phyloP scores from a whole-genome alignment of 176 grass and related monocot species.

The Lolium multiflorum region DNA sequence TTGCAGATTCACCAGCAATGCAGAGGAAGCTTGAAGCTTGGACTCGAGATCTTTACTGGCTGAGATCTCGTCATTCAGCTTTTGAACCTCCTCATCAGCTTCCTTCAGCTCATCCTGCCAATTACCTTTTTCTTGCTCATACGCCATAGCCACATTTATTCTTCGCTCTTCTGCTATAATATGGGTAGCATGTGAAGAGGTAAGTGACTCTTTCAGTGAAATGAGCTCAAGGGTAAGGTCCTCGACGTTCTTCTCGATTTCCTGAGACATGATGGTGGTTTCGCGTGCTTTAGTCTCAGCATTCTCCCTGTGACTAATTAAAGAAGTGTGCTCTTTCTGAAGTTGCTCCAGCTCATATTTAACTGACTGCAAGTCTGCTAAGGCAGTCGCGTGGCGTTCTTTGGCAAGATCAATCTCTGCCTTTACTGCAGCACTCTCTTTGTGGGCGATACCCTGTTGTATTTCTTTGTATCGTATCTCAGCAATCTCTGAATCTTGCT shows the following conservation, averaged over 20 bases:
- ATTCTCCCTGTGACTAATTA: constrained; percentile 59
- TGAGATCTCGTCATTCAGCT: constrained; percentile 44
- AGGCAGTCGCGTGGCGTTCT: constrained; percentile 45
- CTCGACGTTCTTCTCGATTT: constrained; percentile 65
- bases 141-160: constrained; percentile 55
- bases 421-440: constrained; percentile 62
- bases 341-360: constrained; percentile 71
- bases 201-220: constrained; percentile 54
- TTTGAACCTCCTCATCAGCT: constrained; percentile 56
- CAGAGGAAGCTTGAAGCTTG: constrained; percentile 55
- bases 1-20: constrained; percentile 52
- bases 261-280: constrained; percentile 43
- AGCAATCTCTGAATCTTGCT: constrained; percentile 68
- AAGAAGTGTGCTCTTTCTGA: constrained; percentile 55
- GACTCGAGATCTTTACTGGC: constrained; percentile 58
- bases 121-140: constrained; percentile 59
- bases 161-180: constrained; percentile 70
- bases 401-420: constrained; percentile 70
- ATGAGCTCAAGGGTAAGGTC: constrained; percentile 68
- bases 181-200: constrained; percentile 67
- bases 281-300: constrained; percentile 54
- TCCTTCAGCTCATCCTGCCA: constrained; percentile 74
- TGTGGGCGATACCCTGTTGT: constrained; percentile 52
- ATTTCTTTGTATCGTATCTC: constrained; percentile 74
- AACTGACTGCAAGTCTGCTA: constrained; percentile 62